Conservation (phyloP, 768 basidiomycete genomes). For the Amanita rubescens region DNA sequence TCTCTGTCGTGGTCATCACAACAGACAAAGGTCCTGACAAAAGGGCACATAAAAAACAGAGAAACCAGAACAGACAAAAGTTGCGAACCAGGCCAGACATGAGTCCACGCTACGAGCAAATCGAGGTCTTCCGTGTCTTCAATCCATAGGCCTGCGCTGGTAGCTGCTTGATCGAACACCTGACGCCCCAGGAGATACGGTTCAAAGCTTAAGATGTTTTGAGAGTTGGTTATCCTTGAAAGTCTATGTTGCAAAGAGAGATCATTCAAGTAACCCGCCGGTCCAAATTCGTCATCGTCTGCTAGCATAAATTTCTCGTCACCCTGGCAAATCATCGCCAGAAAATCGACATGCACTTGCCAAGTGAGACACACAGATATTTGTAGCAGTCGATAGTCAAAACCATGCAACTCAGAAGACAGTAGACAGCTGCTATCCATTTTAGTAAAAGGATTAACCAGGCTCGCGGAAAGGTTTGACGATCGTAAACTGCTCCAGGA, state of each 20-base stretch:
- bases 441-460: conserved; percentile 25
- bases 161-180: conserved; percentile 9
- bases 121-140: conserved; percentile 27
- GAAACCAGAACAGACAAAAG: not conserved
- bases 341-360: conserved; percentile 5
- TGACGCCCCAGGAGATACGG: conserved; percentile 24
- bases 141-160: conserved; percentile 48
- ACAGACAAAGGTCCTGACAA: conserved; percentile 42
- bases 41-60: not conserved
- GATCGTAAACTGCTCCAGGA: conserved; percentile 10
- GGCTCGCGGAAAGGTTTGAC: conserved; percentile 16
- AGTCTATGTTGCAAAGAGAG: conserved; percentile 25
- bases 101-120: conserved; percentile 26
- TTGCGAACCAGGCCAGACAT: conserved; percentile 36
- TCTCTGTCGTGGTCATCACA: conserved; percentile 30
- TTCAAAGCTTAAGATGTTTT: conserved; percentile 23
- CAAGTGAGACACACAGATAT: conserved; percentile 4
- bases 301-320: not conserved
- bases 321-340: not conserved
- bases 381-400: conserved; percentile 26
- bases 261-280: conserved; percentile 9
- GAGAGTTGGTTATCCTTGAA: conserved; percentile 27
- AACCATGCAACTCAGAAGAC: conserved; percentile 32
- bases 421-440: conserved; percentile 30
- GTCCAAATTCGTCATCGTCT: not conserved